Base-by-base conservation (phyloP, 257 asterid genomes). In the Voacanga thouarsii region DNA sequence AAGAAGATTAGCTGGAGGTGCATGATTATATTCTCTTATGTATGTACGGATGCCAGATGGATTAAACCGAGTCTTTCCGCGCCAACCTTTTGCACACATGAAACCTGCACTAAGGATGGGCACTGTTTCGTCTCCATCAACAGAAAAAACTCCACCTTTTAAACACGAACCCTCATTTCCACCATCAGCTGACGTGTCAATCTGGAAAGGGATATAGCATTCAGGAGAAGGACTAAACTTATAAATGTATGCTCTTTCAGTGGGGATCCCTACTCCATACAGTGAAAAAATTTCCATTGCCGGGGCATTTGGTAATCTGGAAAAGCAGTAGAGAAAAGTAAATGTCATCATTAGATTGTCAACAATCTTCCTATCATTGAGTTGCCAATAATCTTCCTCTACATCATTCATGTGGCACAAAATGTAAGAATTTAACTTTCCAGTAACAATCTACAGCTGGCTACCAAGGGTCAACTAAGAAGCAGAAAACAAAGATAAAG, bases 231-330 rank as follows among this genome's bases (percentile, higher is more conserved):
- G 84, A 85, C 92, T 86, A 51, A 86, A 80, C 82, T 88, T 92
- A 83, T 94, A 92, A 28, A 94, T 86, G 68, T 94, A 94, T 53
- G 97, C 95, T 83, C 97, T 78, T 86, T 94, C 98, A 14, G 98
- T 92, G 9, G 96, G 98, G 47, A 94, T 83, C 57, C 98, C 98
- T 74, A 94, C 97, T 79, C 98, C 98, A 55, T 94, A 94, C 92
- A 94, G 87, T 19, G 98, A 92, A 84, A 88, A 90, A 21, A 92
- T 87, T 78, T 94, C 97, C 97, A 94, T 94, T 49, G 82, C 89
- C 11, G 97, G 91, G 77, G 97, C 97, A 61, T 85, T 80, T 50
- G 98, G 98, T 76, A 93, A 88, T 80, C 98, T 93, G 90, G 61
- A 80, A 81, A 76, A 80, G 61, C 66, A 87, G 72, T 39, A 39